phyloP scores from a whole-genome alignment of 2,329 filamentous ascomycete species.

The Alternaria consortialis region DNA sequence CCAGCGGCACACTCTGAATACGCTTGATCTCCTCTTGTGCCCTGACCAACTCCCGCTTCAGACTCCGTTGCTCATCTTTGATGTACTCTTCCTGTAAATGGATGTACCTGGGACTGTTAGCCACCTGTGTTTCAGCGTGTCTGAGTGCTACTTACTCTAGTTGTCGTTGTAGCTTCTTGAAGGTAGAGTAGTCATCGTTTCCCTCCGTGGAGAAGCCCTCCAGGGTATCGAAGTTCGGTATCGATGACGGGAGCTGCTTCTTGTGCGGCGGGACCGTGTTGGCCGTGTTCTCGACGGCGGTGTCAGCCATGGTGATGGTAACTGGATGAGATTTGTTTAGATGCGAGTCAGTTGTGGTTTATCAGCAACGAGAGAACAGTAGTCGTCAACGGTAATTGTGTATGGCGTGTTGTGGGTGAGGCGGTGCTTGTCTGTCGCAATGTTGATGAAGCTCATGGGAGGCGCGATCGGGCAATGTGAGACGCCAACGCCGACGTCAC shows the following conservation, averaged over 20 bases:
- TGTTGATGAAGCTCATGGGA: constrained; percentile 41
- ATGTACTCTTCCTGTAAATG: constrained; percentile 99
- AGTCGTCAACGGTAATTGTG: constrained; percentile 2
- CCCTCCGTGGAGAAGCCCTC: constrained; percentile 83
- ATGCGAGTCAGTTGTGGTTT: constrained; percentile 6
- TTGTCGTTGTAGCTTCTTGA: constrained; percentile 97
- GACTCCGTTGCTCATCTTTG: constrained; percentile 98
- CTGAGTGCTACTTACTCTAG: constrained; percentile 73
- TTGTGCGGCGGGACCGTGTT: constrained; percentile 79
- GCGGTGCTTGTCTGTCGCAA: constrained; percentile 31
- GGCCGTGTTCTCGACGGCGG: constrained; percentile 81
- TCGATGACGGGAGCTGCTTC: constrained; percentile 79
- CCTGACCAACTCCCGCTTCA: constrained; percentile 96
- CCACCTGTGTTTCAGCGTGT: constrained; percentile 17
- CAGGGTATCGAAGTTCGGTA: constrained; percentile 88
- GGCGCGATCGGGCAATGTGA: constrained; percentile 30
- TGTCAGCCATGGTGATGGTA: constrained; percentile 75
- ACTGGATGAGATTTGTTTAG: constrained; percentile 5
- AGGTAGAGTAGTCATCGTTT: constrained; percentile 89
- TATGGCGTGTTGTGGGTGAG: constrained; percentile 8
- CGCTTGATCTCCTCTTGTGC: constrained; percentile 99
- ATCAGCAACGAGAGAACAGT: constrained; percentile 6
- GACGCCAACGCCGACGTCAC: constrained; percentile 37
- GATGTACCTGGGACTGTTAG: constrained; percentile 72
- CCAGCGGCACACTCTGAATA: constrained; percentile 96